Conservation (phyloP, 768 basidiomycete genomes). For the Xerocomellus intermedius region DNA sequence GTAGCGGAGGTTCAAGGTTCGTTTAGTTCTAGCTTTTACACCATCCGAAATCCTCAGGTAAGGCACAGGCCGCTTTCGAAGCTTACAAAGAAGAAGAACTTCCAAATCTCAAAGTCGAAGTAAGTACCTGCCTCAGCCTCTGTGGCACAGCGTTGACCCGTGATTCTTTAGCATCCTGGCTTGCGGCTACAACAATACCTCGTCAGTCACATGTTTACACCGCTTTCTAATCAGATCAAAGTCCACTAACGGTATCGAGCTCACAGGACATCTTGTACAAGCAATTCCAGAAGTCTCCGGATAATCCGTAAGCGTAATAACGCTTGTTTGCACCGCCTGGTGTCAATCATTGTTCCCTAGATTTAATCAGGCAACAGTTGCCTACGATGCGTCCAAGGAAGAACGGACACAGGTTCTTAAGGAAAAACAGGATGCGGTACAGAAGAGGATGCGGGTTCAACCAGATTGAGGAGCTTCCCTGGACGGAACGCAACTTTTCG, state of each 20-base stretch:
- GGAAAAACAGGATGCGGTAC: conserved; percentile 60
- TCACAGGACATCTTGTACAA: conserved; percentile 81
- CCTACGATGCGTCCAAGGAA: conserved; percentile 87
- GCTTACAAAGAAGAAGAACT: conserved; percentile 87
- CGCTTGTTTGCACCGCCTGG: conserved; percentile 5
- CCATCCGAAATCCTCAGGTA: conserved; percentile 4
- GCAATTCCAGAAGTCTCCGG: conserved; percentile 94
- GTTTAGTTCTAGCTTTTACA: background rate
- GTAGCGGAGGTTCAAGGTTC: conserved; percentile 87
- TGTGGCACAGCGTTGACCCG: conserved; percentile 12
- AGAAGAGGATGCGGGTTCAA: conserved; percentile 57
- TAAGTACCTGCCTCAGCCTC: conserved; percentile 33
- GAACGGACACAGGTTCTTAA: conserved; percentile 77
- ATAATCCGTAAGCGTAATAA: conserved; percentile 73
- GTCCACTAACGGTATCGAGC: conserved; percentile 1
- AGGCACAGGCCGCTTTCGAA: conserved; percentile 73
- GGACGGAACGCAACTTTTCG: background rate
- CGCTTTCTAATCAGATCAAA: background rate
- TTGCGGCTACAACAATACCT: conserved; percentile 89
- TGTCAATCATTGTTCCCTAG: conserved; percentile 36
- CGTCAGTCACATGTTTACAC: conserved; percentile 36
- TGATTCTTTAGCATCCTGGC: conserved; percentile 68
- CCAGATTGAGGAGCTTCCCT: conserved; percentile 2
- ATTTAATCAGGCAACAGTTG: conserved; percentile 78
- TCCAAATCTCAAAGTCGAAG: conserved; percentile 73